phyloP scores from a whole-genome alignment of 768 basidiomycete genomes.

The Tylopilus balloui region DNA sequence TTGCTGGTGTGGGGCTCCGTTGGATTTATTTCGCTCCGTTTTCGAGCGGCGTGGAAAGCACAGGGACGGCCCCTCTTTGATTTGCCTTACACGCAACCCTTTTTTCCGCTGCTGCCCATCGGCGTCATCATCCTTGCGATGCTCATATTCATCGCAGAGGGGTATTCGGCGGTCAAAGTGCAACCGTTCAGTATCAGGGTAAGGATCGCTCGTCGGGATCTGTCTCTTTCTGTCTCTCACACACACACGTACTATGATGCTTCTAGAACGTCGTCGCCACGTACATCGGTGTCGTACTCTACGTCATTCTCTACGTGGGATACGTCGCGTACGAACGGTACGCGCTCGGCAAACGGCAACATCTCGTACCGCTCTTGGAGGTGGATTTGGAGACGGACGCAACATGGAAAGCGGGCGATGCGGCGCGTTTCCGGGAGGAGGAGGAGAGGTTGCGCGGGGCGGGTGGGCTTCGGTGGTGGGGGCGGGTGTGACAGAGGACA shows the following conservation, averaged over 20 bases:
- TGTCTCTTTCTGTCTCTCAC: no score
- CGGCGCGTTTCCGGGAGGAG: slow-evolving; percentile 31
- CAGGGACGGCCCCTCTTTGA: slow-evolving; percentile 50
- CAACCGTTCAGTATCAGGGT: slow-evolving; percentile 44
- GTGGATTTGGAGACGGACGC: slow-evolving; percentile 54
- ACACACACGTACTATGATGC: no score
- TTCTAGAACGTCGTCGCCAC: slow-evolving; percentile 50
- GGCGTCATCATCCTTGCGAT: slow-evolving; percentile 46
- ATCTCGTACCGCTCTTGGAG: slow-evolving; percentile 40
- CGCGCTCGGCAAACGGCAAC: slow-evolving; percentile 24
- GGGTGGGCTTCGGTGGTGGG: not conserved
- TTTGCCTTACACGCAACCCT: slow-evolving; percentile 54
- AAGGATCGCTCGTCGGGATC: not conserved
- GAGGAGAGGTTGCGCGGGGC: slow-evolving; percentile 17
- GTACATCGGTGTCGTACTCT: slow-evolving; percentile 49
- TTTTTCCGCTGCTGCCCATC: slow-evolving; percentile 50
- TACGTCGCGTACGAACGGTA: slow-evolving; percentile 40
- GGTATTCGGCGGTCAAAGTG: slow-evolving; percentile 44
- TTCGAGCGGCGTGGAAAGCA: slow-evolving; percentile 55
- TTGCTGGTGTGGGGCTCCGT: slow-evolving; percentile 66
- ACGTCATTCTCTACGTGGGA: slow-evolving; percentile 42
- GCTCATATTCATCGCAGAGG: slow-evolving; percentile 53
- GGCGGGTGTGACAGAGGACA: not conserved
- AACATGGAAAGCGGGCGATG: slow-evolving; percentile 47
- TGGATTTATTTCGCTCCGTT: slow-evolving; percentile 51